phyloP scores from a whole-genome alignment of 768 basidiomycete species.

The Tylopilus plumbeoviolaceoides region DNA sequence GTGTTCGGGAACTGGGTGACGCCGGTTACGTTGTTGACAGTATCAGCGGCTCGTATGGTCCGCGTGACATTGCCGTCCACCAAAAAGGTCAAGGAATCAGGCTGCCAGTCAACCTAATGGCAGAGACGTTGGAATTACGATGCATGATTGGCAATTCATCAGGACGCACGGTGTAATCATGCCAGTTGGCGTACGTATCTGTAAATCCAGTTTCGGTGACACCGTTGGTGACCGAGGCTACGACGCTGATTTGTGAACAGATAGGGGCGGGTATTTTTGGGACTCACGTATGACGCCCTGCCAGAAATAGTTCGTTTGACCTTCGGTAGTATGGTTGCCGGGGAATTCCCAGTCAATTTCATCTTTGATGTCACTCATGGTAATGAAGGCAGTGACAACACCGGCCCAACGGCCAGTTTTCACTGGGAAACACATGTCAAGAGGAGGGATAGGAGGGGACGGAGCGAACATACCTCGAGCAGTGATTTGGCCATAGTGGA shows the following conservation, averaged over 20 bases:
- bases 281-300: conserved; percentile 60
- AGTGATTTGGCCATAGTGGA: conserved; percentile 78
- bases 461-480: conserved; percentile 42
- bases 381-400: conserved; percentile 81
- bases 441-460: background rate
- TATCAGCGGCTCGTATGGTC: conserved; percentile 58
- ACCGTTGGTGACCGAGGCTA: conserved; percentile 49
- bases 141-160: background rate
- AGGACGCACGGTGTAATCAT: conserved; percentile 65
- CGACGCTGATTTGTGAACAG: background rate
- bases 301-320: conserved; percentile 82
- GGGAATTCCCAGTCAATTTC: conserved; percentile 90
- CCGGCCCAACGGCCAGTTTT: conserved; percentile 79
- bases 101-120: conserved; percentile 76
- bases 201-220: conserved; percentile 42
- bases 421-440: conserved; percentile 37
- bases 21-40: conserved; percentile 47
- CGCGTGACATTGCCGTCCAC: conserved; percentile 73
- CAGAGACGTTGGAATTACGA: background rate
- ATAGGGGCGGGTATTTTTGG: background rate
- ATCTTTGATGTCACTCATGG: conserved; percentile 80
- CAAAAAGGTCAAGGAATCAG: conserved; percentile 57
- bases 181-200: conserved; percentile 69
- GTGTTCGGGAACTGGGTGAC: conserved; percentile 68
- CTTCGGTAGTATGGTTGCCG: conserved; percentile 55